phyloP scores from a whole-genome alignment of 2,329 filamentous ascomycete genomes.

The Calonectria henricotiae region DNA sequence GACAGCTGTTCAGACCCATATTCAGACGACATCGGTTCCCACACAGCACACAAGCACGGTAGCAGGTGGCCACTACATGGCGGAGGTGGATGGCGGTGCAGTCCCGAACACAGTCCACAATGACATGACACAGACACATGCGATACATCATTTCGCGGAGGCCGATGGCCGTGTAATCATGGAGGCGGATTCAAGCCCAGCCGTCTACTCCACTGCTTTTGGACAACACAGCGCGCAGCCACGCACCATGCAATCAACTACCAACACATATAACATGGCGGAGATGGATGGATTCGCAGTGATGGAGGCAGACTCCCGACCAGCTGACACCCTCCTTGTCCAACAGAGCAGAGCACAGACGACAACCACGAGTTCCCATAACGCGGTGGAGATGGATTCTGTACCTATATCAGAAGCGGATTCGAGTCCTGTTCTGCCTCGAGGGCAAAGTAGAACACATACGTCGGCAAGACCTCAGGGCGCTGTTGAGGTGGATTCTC shows the following conservation, averaged over 20 bases:
- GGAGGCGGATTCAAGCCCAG: constrained; percentile 1
- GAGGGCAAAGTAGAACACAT: neutral
- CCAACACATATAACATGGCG: neutral
- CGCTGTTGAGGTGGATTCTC: neutral
- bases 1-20: neutral
- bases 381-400: neutral
- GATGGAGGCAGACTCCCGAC: neutral
- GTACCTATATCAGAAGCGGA: neutral
- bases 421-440: neutral
- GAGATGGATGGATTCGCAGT: neutral
- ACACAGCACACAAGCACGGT: neutral
- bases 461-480: neutral
- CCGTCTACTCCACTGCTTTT: neutral
- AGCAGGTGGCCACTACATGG: neutral
- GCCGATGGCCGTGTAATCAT: constrained; percentile 3
- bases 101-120: neutral
- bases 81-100: neutral
- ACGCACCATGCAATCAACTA: too few relatives aligned
- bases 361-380: constrained; percentile 1
- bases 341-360: neutral
- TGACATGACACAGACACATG: neutral
- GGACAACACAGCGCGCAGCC: neutral
- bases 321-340: neutral
- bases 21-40: neutral
- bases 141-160: neutral